Base-by-base conservation (phyloP, 805 yeast species). In the Myxozyma sirexii region DNA sequence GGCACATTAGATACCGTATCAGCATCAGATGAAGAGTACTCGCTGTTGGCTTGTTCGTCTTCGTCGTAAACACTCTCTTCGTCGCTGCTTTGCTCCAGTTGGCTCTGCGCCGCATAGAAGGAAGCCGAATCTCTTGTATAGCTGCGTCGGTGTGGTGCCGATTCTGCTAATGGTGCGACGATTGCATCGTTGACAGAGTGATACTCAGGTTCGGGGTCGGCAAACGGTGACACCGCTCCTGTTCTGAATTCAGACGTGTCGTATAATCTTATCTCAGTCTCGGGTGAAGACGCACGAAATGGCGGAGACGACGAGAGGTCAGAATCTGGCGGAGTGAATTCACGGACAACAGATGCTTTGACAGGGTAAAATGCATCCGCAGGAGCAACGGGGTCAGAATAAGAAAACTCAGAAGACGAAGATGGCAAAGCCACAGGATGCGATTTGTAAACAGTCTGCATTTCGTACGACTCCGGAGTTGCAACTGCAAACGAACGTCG, bases 291-390 rank as follows among this genome's bases (percentile, higher is more conserved):
- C 8, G 48, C 33, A 24, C 33, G 21, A 19, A 35, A 24, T 17
- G 56, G 47, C 19, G 56, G 58, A 8, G 58, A 52, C 8, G 61
- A 57, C 27, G 61, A 52, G 37, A 52, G 41, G 23, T 52, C 61
- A 15, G 56, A 50, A 17, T 44, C 51, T 6, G 27, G 15, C n/a
- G 45, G 37, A 3, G 43, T 17, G 35, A 38, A 33, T 13, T 24
- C 46, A 15, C 37, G 41, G 2, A 39, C 44, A 39, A n/a, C 27
- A 38, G 45, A 42, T 10, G 27, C 31, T 21, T 35, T 48, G 27
- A 19, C 35, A 8, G 39, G 50, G 24, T 8, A 27, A 29, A 27
- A 33, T 7, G n/a, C 44, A 21, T 2, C 44, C 13, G 27, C 35
- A 26, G 1, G 21, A 12, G 44, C 38, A n/a, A 33, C 35, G 19